A percentile compares a stretch with the other conserved stretches of the same genome.
Conservation (phyloP, 345 rosid species). For the Bruguiera sexangula region DNA sequence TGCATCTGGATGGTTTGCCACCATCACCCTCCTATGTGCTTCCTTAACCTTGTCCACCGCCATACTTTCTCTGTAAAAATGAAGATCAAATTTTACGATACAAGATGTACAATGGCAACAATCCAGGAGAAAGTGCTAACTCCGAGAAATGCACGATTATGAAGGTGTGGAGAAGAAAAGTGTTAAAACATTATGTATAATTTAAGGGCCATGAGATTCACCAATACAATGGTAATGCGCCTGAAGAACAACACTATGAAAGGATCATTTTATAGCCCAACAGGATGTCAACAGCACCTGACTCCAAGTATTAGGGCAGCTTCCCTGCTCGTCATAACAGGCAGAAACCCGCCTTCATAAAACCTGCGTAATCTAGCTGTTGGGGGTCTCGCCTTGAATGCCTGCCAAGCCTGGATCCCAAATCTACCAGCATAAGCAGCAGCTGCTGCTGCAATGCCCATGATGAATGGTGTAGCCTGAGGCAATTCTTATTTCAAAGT, state of each 20-base stretch:
- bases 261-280: too few relatives aligned
- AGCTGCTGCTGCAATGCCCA: constrained; percentile 28
- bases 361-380: constrained; percentile 25
- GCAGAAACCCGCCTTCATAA: constrained; percentile 39
- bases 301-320: constrained; percentile 40
- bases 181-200: too few relatives aligned
- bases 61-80: constrained; percentile 17
- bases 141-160: not conserved
- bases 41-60: constrained; percentile 32
- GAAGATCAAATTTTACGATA: not conserved
- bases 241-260: too few relatives aligned
- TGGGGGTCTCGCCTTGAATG: constrained; percentile 33
- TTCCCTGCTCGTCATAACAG: constrained; percentile 35
- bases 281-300: not conserved
- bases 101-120: not conserved
- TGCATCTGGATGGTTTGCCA: constrained; percentile 45
- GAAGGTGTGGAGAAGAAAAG: not conserved
- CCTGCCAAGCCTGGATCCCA: constrained; percentile 34
- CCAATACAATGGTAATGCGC: too few relatives aligned
- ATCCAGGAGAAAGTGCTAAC: not conserved
- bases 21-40: constrained; percentile 37
- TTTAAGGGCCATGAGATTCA: too few relatives aligned
- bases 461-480: constrained; percentile 21
- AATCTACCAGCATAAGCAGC: constrained; percentile 34
- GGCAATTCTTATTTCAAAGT: not conserved